phyloP scores from a whole-genome alignment of 169 alveolate genomes.

The Babesia bovis region DNA sequence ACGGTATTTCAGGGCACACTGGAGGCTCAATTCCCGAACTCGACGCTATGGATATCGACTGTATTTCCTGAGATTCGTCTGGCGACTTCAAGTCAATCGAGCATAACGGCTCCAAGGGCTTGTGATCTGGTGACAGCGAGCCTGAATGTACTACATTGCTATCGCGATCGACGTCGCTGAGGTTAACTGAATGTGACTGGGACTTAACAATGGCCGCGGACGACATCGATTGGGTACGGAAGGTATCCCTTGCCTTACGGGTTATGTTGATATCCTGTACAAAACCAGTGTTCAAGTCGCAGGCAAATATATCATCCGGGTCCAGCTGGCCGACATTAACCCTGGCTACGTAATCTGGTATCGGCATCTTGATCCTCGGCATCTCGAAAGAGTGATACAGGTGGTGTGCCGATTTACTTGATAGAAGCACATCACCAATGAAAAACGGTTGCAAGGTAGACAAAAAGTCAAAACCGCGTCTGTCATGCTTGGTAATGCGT shows the following conservation, averaged over 20 bases:
- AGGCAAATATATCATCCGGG: constrained; percentile 12
- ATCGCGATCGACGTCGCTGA: not conserved
- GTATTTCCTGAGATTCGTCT: not conserved
- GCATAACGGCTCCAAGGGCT: not conserved
- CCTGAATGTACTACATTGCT: not conserved
- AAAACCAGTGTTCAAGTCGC: constrained; percentile 24
- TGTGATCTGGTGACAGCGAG: not conserved
- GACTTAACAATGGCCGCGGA: not conserved
- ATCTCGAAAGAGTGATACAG: constrained; percentile 47
- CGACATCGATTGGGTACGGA: not conserved
- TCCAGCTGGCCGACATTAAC: constrained; percentile 43
- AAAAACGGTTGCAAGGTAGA: not conserved
- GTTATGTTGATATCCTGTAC: constrained; percentile 15
- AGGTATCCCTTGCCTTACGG: not conserved
- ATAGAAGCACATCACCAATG: constrained; percentile 53
- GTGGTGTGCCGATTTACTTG: constrained; percentile 22
- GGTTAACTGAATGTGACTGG: not conserved
- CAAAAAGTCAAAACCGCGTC: not conserved
- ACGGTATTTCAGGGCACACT: not conserved
- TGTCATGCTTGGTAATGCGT: not conserved
- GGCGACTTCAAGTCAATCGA: not conserved
- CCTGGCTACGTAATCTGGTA: constrained; percentile 49
- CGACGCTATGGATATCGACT: not conserved
- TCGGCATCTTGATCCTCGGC: constrained; percentile 49
- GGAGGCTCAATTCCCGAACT: not conserved